Conservation (phyloP, 1,139 yeast genomes). For the Taiozyma sp. region DNA sequence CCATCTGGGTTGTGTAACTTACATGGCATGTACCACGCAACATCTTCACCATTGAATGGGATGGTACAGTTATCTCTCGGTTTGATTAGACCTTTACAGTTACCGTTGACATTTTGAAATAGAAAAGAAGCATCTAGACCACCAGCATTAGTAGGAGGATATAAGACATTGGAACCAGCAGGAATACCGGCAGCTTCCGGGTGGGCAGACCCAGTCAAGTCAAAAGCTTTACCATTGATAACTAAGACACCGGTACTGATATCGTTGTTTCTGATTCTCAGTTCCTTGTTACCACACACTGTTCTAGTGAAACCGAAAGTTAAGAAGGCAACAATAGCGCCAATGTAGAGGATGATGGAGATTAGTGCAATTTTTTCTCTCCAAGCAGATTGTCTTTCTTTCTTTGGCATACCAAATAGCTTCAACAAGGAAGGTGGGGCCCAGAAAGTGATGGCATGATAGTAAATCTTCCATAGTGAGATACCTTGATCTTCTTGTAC, state of each 20-base stretch:
- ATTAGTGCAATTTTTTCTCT: conserved; percentile 88
- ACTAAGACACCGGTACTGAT: conserved; percentile 59
- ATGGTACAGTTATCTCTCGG: conserved; percentile 69
- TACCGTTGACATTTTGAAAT: conserved; percentile 94
- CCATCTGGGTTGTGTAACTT: conserved; percentile 66
- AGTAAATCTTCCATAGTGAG: conserved; percentile 77
- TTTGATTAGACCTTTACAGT: conserved; percentile 75
- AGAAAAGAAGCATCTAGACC: conserved; percentile 85
- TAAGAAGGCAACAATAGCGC: conserved; percentile 74
- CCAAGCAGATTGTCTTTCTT: conserved; percentile 92
- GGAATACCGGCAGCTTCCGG: conserved; percentile 78
- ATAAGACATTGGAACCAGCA: conserved; percentile 61
- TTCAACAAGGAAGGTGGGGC: conserved; percentile 74
- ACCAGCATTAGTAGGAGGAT: conserved; percentile 85
- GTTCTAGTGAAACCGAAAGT: conserved; percentile 90
- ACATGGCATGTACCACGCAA: conserved; percentile 98
- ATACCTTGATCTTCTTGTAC: conserved; percentile 24
- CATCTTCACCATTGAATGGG: conserved; percentile 52
- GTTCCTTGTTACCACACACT: conserved; percentile 55
- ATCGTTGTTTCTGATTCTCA: conserved; percentile 53
- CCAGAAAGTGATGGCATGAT: conserved; percentile 82
- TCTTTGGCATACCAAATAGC: conserved; percentile 71
- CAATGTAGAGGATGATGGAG: conserved; percentile 66
- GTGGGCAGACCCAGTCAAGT: conserved; percentile 62
- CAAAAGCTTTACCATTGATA: conserved; percentile 78